phyloP scores from a whole-genome alignment of 192 early-diverging fungal species.

The Backusella mclennaniae region DNA sequence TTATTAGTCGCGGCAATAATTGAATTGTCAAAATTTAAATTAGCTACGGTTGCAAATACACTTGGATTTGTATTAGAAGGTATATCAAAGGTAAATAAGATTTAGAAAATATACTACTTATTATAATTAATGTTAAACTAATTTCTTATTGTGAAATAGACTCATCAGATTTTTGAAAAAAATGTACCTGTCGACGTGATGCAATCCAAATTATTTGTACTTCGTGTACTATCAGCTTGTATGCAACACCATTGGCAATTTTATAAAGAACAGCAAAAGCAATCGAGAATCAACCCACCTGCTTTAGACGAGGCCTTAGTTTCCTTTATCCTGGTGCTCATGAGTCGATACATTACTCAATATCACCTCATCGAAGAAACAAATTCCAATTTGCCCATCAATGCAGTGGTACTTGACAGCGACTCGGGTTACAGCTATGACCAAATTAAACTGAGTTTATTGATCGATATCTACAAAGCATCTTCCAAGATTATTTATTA shows the following conservation, averaged over 20 bases:
- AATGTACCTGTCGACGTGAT: constrained; percentile 54
- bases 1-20: constrained; percentile 63
- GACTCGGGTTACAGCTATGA: constrained; percentile 24
- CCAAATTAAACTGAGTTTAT: constrained; percentile 25
- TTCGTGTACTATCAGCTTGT: constrained; percentile 77
- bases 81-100: constrained; percentile 57
- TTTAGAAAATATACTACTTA: not conserved
- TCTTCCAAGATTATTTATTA: constrained; percentile 84
- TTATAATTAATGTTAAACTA: not conserved
- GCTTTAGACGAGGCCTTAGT: constrained; percentile 66
- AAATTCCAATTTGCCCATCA: not conserved
- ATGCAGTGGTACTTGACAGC: not conserved
- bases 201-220: constrained; percentile 83
- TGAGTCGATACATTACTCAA: constrained; percentile 21
- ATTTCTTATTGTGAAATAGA: constrained; percentile 7
- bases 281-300: constrained; percentile 52
- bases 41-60: constrained; percentile 64
- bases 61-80: constrained; percentile 70
- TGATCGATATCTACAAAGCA: constrained; percentile 70
- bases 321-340: constrained; percentile 17
- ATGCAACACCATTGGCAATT: constrained; percentile 83
- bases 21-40: constrained; percentile 68
- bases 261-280: constrained; percentile 39
- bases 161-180: constrained; percentile 38
- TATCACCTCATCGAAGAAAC: constrained; percentile 23